These are phyloP conservation scores for Zasmidium citrigriseum DNA, from an alignment of 2,329 filamentous ascomycete species.

Conservation along the genomic window DNA sequence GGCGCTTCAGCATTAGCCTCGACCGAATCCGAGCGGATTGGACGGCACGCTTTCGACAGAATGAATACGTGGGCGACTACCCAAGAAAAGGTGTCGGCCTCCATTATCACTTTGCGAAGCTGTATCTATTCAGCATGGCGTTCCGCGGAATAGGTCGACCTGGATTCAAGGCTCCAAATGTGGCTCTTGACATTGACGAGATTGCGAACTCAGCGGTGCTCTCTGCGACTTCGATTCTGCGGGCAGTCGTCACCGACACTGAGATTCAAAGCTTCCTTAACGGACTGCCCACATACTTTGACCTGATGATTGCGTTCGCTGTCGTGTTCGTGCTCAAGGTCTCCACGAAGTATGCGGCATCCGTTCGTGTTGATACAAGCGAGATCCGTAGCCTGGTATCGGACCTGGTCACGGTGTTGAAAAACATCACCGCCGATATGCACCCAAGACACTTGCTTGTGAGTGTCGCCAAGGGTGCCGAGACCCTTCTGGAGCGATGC, in stretches of 20 bases:
- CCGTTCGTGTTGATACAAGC: slow-evolving; percentile 29
- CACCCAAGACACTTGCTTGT: slow-evolving; percentile 33
- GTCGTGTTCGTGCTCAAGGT: slow-evolving; percentile 34
- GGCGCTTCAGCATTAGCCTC: slow-evolving; percentile 29
- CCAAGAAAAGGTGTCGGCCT: slow-evolving; percentile 30
- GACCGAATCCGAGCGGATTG: slow-evolving; percentile 31
- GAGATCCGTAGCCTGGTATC: slow-evolving; percentile 28
- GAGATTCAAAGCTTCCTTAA: slow-evolving; percentile 32
- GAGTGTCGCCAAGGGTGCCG: slow-evolving; percentile 29
- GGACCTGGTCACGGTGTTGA: slow-evolving; percentile 28
- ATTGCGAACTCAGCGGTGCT: slow-evolving; percentile 29
- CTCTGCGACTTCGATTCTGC: slow-evolving; percentile 29
- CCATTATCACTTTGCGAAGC: slow-evolving; percentile 32
- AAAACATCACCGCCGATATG: slow-evolving; percentile 31
- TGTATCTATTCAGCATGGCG: slow-evolving; percentile 32
- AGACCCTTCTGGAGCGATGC: slow-evolving; percentile 28
- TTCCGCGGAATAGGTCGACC: slow-evolving; percentile 29
- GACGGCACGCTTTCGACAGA: slow-evolving; percentile 27
- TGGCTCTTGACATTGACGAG: slow-evolving; percentile 32
- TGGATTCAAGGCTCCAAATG: slow-evolving; percentile 25
- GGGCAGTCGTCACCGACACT: slow-evolving; percentile 25
- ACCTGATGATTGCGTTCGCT: slow-evolving; percentile 35
- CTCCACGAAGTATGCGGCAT: slow-evolving; percentile 31
- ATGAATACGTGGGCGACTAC: slow-evolving; percentile 31
- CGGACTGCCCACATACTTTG: slow-evolving; percentile 34